Conservation (phyloP, 257 asterid genomes). For the Misopates orontium region DNA sequence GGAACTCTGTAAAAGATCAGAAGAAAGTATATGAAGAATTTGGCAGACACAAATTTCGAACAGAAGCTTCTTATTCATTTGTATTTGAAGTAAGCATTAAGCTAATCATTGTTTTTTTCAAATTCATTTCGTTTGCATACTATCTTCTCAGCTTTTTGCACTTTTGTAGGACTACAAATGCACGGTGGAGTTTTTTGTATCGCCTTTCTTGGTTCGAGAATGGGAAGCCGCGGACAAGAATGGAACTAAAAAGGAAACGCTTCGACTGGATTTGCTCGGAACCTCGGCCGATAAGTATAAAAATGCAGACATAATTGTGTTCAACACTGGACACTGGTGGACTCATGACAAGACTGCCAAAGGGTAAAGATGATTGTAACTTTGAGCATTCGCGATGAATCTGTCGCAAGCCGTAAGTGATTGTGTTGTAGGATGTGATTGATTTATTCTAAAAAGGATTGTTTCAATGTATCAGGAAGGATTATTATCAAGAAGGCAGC, state of each 20-base stretch:
- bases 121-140: not conserved
- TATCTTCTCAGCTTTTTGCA: not conserved
- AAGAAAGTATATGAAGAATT: conserved; percentile 59
- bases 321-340: conserved; percentile 91
- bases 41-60: conserved; percentile 60
- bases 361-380: conserved; percentile 42
- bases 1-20: conserved; percentile 50
- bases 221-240: conserved; percentile 46
- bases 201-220: conserved; percentile 76
- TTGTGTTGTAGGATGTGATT: not conserved
- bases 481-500: conserved; percentile 80
- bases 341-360: conserved; percentile 74
- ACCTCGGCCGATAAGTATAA: conserved; percentile 52
- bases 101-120: not conserved
- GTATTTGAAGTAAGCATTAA: conserved; percentile 50
- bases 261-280: conserved; percentile 63
- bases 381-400: not conserved
- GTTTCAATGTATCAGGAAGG: conserved; percentile 48
- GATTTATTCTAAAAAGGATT: not conserved
- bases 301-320: conserved; percentile 55
- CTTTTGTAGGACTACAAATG: conserved; percentile 58
- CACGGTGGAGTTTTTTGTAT: conserved; percentile 65
- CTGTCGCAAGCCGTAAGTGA: too few species aligned
- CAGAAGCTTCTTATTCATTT: conserved; percentile 63
- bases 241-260: conserved; percentile 68